Evolutionary conservation across 2,329 filamentous ascomycete genomes (phyloP).

Genomic region (Endocalyx cinctus): DNA sequence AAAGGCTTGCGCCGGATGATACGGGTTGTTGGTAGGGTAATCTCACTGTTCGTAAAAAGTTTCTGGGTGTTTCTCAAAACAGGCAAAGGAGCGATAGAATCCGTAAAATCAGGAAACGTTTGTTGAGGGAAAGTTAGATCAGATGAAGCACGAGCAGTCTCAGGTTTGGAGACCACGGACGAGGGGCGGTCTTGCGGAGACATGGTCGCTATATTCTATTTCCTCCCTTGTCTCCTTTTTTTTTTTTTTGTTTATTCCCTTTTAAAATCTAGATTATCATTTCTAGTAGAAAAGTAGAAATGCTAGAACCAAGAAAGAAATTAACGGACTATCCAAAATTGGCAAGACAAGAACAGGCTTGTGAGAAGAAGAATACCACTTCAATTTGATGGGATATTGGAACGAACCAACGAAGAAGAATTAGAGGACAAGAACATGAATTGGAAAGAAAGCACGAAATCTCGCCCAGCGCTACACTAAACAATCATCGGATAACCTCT

Average conservation of each 20-base stretch:
- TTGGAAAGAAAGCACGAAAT: too few relatives aligned
- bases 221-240: not conserved
- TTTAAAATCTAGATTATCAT: not conserved
- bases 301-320: conserved; percentile 4
- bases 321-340: conserved; percentile 1
- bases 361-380: too few relatives aligned
- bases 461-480: too few relatives aligned
- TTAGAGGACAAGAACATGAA: too few relatives aligned
- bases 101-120: conserved; percentile 20
- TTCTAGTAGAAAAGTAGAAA: not conserved
- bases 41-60: conserved; percentile 21
- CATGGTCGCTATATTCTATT: conserved; percentile 1
- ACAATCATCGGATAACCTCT: too few relatives aligned
- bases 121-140: conserved; percentile 22
- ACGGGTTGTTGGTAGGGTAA: conserved; percentile 16
- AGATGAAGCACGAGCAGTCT: conserved; percentile 35
- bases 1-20: conserved; percentile 58
- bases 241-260: not conserved
- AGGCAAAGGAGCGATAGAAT: conserved; percentile 24
- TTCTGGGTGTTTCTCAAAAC: conserved; percentile 26
- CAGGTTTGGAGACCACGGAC: conserved; percentile 24
- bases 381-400: too few relatives aligned
- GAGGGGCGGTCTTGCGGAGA: conserved; percentile 17
- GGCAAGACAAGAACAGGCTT: conserved; percentile 15
- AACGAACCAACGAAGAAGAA: too few relatives aligned